Conservation (phyloP, 495 filamentous ascomycete genomes). For the Neurospora intermedia region DNA sequence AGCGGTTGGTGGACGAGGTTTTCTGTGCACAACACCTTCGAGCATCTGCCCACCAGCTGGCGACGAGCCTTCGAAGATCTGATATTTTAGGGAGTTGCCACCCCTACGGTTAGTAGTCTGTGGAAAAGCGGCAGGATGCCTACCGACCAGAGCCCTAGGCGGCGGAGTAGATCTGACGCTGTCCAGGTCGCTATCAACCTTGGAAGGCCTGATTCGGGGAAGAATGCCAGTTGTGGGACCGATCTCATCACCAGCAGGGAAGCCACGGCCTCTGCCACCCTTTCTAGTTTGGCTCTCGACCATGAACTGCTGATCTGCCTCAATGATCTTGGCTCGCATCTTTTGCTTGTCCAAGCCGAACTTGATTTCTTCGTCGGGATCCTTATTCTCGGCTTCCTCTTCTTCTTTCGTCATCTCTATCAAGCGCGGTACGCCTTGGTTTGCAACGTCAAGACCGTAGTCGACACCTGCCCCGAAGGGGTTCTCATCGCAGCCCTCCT, state of each 20-base stretch:
- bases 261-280: conserved; percentile 16
- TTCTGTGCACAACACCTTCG: conserved; percentile 35
- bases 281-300: conserved; percentile 40
- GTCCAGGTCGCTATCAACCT: conserved; percentile 48
- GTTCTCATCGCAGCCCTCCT: conserved; percentile 72
- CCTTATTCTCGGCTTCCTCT: conserved; percentile 77
- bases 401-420: conserved; percentile 41
- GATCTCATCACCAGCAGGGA: conserved; percentile 42
- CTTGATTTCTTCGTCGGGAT: conserved; percentile 70
- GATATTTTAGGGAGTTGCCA: conserved; percentile 38
- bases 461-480: conserved; percentile 75
- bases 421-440: conserved; percentile 73
- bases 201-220: conserved; percentile 41
- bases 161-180: conserved; percentile 49
- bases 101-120: conserved; percentile 33
- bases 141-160: conserved; percentile 33
- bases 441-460: conserved; percentile 49
- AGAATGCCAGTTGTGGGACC: conserved; percentile 47
- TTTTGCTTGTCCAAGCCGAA: conserved; percentile 79
- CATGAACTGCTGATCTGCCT: conserved; percentile 40
- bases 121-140: conserved; percentile 22
- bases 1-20: conserved; percentile 72
- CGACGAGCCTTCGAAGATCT: conserved; percentile 41
- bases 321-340: conserved; percentile 66
- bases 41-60: conserved; percentile 30